A percentile compares a stretch with the other conserved stretches of the same genome.
These are phyloP conservation scores for Lecanicillium sp. DNA, from an alignment of 2,329 filamentous ascomycete species.

Conservation along the genomic window DNA sequence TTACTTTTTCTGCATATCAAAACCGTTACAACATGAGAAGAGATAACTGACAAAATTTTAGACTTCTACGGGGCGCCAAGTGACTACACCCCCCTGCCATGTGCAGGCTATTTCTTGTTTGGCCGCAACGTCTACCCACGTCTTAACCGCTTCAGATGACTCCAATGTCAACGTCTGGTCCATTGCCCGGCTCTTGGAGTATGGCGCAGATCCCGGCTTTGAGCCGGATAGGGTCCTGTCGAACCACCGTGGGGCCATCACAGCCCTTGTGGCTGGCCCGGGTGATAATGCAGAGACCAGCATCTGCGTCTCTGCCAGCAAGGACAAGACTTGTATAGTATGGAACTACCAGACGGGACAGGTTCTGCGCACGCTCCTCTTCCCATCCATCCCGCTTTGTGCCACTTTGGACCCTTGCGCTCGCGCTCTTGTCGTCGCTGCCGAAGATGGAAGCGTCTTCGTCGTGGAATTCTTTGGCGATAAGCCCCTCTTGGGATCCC, in stretches of 20 bases:
- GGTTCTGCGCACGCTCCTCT: conserved; percentile 71
- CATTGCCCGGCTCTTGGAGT: conserved; percentile 61
- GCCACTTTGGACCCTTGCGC: conserved; percentile 74
- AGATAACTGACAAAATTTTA: conserved; percentile 21
- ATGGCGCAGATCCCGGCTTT: conserved; percentile 44
- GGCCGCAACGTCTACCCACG: conserved; percentile 60
- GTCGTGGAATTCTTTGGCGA: conserved; percentile 64
- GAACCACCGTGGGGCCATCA: conserved; percentile 69
- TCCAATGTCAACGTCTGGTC: conserved; percentile 92
- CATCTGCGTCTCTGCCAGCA: conserved; percentile 75
- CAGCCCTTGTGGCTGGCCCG: conserved; percentile 54
- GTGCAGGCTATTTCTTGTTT: conserved; percentile 75
- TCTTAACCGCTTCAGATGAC: conserved; percentile 76
- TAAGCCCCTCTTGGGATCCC: conserved; percentile 46
- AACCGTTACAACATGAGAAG: neutral
- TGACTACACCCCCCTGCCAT: conserved; percentile 70
- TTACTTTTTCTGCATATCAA: conserved; percentile 10
- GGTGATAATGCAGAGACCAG: conserved; percentile 62
- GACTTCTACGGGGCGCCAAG: conserved; percentile 67
- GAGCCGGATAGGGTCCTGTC: conserved; percentile 73
- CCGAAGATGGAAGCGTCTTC: conserved; percentile 74
- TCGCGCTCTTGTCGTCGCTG: conserved; percentile 72
- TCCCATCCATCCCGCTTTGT: conserved; percentile 66
- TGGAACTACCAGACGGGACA: conserved; percentile 86
- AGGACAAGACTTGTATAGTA: conserved; percentile 80